phyloP scores from a whole-genome alignment of 306 rosid species.

The Lathyrus sativus region DNA sequence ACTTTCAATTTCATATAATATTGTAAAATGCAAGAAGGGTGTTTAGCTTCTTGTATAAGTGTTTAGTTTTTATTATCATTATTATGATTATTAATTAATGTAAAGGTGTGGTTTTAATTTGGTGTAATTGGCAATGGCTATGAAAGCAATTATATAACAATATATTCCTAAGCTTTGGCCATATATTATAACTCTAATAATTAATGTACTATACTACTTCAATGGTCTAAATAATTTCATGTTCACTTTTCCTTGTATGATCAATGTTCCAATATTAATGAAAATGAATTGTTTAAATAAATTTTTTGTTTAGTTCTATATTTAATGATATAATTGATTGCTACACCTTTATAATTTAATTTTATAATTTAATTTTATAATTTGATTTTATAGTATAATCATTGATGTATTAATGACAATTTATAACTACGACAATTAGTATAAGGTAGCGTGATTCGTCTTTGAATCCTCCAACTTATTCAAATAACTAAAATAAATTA shows the following conservation, averaged over 20 bases:
- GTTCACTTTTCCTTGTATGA: conserved; percentile 43
- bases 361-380: not conserved
- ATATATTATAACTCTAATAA: conserved; percentile 31
- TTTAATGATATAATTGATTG: not conserved
- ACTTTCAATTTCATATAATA: conserved; percentile 26
- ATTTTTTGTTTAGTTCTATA: not conserved
- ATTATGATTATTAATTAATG: conserved; percentile 16
- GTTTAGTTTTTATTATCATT: conserved; percentile 32
- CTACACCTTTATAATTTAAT: not conserved
- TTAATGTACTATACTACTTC: conserved; percentile 27
- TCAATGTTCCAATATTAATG: conserved; percentile 37
- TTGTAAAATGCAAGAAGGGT: conserved; percentile 36
- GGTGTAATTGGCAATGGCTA: conserved; percentile 32
- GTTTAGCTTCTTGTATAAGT: conserved; percentile 36
- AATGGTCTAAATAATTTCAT: not conserved
- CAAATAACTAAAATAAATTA: not conserved
- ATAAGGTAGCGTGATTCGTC: not conserved
- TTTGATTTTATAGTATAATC: not conserved
- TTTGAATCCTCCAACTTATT: not conserved
- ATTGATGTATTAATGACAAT: not conserved
- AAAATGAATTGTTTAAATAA: conserved; percentile 40
- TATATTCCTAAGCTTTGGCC: conserved; percentile 30
- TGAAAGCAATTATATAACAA: conserved; percentile 7
- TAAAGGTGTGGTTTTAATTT: conserved; percentile 47
- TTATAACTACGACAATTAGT: not conserved